Evolutionary conservation across 2,329 filamentous ascomycete genomes (phyloP).

Genomic region (Grosmannia serpens): DNA sequence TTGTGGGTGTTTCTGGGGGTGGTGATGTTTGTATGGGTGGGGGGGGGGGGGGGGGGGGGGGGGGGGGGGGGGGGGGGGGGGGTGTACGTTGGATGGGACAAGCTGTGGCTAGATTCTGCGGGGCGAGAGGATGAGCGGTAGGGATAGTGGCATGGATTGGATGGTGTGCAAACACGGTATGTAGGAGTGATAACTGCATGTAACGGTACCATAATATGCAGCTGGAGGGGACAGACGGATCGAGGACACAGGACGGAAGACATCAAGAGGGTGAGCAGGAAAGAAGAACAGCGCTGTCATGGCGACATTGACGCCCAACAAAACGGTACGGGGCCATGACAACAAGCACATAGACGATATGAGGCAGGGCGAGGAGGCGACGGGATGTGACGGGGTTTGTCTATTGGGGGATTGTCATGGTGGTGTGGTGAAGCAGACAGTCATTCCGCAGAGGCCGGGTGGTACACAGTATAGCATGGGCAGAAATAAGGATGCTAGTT

Average conservation of each 20-base stretch:
- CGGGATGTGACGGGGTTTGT: not conserved
- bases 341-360: not conserved
- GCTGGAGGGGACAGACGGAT: not conserved
- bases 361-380: not conserved
- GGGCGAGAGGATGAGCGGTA: not conserved
- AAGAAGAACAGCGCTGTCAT: not conserved
- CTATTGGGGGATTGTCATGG: not conserved
- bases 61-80: not conserved
- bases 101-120: not conserved
- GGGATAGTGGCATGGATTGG: not conserved
- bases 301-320: slow-evolving; percentile 5
- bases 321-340: not conserved
- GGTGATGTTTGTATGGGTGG: too few species aligned
- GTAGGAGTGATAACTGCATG: not conserved
- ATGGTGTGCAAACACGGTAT: not conserved
- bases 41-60: not conserved
- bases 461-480: too few species aligned
- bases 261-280: not conserved
- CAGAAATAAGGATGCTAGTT: not conserved
- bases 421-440: not conserved
- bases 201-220: not conserved
- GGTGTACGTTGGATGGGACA: not conserved
- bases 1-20: too few species aligned
- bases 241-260: not conserved
- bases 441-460: not conserved